A percentile compares a stretch with the other conserved stretches of the same genome.
Evolutionary conservation across 1,139 yeast species (phyloP).

Genomic region (Wickerhamomyces sp.): DNA sequence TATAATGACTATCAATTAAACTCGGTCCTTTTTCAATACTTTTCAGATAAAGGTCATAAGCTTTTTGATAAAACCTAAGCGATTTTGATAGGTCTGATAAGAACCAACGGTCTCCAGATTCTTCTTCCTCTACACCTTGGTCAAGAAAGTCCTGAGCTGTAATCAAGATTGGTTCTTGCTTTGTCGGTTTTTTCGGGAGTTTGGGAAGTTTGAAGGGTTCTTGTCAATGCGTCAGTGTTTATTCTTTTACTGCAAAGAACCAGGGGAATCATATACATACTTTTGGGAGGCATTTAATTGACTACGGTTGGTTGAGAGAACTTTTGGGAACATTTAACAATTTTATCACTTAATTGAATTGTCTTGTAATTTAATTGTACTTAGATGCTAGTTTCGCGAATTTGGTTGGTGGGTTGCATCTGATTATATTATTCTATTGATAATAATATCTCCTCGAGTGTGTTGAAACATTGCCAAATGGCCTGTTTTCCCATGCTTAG

Average conservation of each 20-base stretch:
- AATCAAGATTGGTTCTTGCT: slow-evolving; percentile 9
- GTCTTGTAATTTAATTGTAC: too few species aligned
- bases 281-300: slow-evolving; percentile 12
- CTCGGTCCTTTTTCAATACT: slow-evolving; percentile 25
- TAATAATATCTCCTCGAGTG: slow-evolving; percentile 8
- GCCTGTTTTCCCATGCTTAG: slow-evolving; percentile 8
- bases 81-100: slow-evolving; percentile 50
- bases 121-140: slow-evolving; percentile 47
- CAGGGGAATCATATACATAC: slow-evolving; percentile 6
- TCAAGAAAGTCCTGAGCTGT: slow-evolving; percentile 43
- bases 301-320: too few species aligned
- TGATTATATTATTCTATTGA: not conserved
- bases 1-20: slow-evolving; percentile 34
- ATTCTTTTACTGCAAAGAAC: too few species aligned
- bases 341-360: too few species aligned
- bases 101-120: slow-evolving; percentile 55
- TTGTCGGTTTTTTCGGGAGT: slow-evolving; percentile 11
- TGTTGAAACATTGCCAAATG: slow-evolving; percentile 12
- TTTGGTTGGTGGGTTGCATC: too few species aligned
- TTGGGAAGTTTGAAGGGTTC: slow-evolving; percentile 7
- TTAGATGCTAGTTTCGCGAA: too few species aligned
- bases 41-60: slow-evolving; percentile 34
- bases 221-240: not conserved
- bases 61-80: slow-evolving; percentile 46
- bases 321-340: too few species aligned